Evolutionary conservation across 2,329 filamentous ascomycete genomes (phyloP).

Genomic region (Leptographium procerum): DNA sequence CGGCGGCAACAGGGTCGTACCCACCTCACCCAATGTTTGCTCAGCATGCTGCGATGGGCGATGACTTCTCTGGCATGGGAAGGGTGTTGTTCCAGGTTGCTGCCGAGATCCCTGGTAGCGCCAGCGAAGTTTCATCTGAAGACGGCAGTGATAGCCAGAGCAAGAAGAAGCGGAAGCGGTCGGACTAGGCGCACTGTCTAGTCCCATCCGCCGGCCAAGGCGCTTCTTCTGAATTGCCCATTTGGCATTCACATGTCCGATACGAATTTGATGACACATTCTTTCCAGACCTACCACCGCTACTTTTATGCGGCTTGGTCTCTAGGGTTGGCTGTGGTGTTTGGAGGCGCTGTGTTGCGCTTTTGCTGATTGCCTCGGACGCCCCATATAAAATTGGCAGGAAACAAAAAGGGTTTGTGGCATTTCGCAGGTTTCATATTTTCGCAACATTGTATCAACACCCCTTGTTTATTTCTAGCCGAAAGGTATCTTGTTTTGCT

Average conservation of each 20-base stretch:
- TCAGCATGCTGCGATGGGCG: slow-evolving; percentile 26
- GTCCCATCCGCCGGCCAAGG: background rate
- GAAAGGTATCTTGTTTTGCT: background rate
- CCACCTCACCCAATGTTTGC: slow-evolving; percentile 22
- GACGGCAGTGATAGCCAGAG: slow-evolving; percentile 38
- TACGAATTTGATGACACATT: slow-evolving; percentile 28
- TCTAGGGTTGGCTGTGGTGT: slow-evolving; percentile 15
- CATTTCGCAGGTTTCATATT: slow-evolving; percentile 3
- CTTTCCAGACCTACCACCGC: slow-evolving; percentile 21
- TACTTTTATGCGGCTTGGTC: slow-evolving; percentile 15
- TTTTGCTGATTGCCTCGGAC: background rate
- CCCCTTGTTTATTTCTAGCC: background rate
- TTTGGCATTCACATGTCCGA: slow-evolving; percentile 23
- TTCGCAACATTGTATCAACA: background rate
- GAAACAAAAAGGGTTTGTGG: slow-evolving; percentile 5
- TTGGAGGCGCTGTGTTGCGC: slow-evolving; percentile 6
- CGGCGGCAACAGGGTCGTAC: slow-evolving; percentile 16
- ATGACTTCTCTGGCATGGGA: slow-evolving; percentile 59
- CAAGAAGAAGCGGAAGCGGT: slow-evolving; percentile 73
- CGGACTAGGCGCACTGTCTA: slow-evolving; percentile 34
- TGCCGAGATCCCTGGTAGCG: slow-evolving; percentile 57
- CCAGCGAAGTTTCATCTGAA: slow-evolving; percentile 45
- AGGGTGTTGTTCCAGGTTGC: slow-evolving; percentile 75
- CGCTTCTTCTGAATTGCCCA: background rate
- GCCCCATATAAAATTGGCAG: background rate